Percentiles rank a stretch among this genome's conserved stretches.
These are phyloP conservation scores for Hylodesmum podocarpum DNA, from an alignment of 306 rosid species.

Conservation along the genomic window DNA sequence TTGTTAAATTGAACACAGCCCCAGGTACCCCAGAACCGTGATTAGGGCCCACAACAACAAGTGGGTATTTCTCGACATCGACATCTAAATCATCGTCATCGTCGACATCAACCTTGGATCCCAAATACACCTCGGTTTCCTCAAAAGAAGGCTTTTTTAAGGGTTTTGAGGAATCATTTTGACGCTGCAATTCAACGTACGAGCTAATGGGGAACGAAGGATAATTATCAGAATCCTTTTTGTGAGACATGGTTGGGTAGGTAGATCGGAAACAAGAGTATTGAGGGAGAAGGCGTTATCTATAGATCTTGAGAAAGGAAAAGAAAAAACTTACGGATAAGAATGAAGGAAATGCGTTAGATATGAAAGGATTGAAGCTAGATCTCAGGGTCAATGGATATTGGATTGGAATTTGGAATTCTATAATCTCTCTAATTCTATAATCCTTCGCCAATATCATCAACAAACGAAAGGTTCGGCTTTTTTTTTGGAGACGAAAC, in stretches of 20 bases:
- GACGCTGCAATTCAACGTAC: slow-evolving; percentile 68
- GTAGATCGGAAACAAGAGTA: slow-evolving; percentile 3
- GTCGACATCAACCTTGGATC: slow-evolving; percentile 42
- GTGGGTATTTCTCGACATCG: slow-evolving; percentile 65
- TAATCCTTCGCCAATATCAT: background rate
- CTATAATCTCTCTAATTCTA: background rate
- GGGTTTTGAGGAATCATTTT: slow-evolving; percentile 34
- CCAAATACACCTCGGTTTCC: slow-evolving; percentile 40
- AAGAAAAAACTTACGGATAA: slow-evolving; percentile 33
- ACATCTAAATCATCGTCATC: slow-evolving; percentile 57
- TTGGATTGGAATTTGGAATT: slow-evolving; percentile 1
- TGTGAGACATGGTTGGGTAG: slow-evolving; percentile 15
- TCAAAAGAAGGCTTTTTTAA: slow-evolving; percentile 26
- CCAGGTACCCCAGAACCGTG: slow-evolving; percentile 71
- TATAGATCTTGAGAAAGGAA: slow-evolving; percentile 28
- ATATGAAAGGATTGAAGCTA: slow-evolving; percentile 10
- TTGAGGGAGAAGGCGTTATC: background rate
- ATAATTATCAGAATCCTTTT: slow-evolving; percentile 53
- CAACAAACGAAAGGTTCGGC: slow-evolving; percentile 1
- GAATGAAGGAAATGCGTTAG: background rate
- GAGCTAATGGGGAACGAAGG: slow-evolving; percentile 58
- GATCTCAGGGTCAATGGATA: slow-evolving; percentile 56
- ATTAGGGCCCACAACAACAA: slow-evolving; percentile 45
- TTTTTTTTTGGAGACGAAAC: background rate
- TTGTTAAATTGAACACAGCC: slow-evolving; percentile 87